Evolutionary conservation across 2,329 filamentous ascomycete species (phyloP), one percentile per base, ranked within the genome.

Genomic region (Ophiostoma ulmi): DNA sequence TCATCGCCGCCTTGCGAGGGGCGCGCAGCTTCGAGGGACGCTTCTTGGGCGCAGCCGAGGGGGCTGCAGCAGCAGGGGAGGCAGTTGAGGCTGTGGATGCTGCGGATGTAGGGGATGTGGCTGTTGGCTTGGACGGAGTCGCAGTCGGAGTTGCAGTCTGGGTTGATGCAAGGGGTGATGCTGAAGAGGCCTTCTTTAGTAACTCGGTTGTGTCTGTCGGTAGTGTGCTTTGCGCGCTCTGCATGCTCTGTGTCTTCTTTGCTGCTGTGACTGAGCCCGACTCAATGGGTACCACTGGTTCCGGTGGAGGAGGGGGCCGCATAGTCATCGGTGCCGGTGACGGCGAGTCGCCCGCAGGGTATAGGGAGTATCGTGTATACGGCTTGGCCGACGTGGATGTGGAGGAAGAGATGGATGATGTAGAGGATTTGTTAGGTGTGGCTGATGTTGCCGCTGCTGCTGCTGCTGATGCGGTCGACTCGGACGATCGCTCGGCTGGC

Each of bases 1-100:
- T 92, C 83, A 99, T 94, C 1, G 94, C 93, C 0, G 95, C 94
- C 82, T 98, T 98, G 71, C 94, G 89, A 14, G 94, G 87, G 52
- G 79, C 74, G 64, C 90, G 86, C 41, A 97, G 84, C 78, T 90
- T 93, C 74, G 79, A 78, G 1, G n/a, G 76, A 74, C 52, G 77
- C 75, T 86, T 87, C 22, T 88, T 85, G 75, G 88, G 85, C 22
- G 83, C 78, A 14, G 82, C 74, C 63, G 80, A 76, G 69, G 83
- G 81, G 3, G 80, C 71, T 44, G 78, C 52, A 0, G 75, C 13
- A 10, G n/a, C 20, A 11, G 44, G 20, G 26, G 39, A 38, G 6
- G n/a, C 13, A 10, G 55, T 36, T 11, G 55, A 36, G 11, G 67
- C 48, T 26, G 65, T 17, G 14, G 66, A 26, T 2, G 36, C 26